A percentile compares a stretch with the other conserved stretches of the same genome.
These are phyloP conservation scores for Beauveria sp. DNA, from an alignment of 2,329 filamentous ascomycete genomes.

Conservation along the genomic window DNA sequence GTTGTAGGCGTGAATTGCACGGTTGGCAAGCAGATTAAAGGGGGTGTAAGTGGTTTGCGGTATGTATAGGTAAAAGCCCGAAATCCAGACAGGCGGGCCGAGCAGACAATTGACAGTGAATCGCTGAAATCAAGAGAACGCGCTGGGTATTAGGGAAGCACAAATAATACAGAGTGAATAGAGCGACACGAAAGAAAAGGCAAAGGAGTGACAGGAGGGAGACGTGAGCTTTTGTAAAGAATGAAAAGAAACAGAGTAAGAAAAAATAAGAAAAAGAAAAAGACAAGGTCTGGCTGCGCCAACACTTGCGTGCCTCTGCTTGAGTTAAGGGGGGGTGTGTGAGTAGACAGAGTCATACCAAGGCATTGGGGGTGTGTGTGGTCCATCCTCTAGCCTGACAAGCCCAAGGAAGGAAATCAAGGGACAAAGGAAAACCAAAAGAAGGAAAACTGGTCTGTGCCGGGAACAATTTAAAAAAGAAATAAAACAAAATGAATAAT, in stretches of 20 bases:
- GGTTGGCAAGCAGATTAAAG: slow-evolving; percentile 5
- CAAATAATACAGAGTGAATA: slow-evolving; percentile 12
- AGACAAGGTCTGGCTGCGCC: slow-evolving; percentile 6
- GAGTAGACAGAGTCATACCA: slow-evolving; percentile 4
- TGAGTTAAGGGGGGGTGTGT: slow-evolving; percentile 1
- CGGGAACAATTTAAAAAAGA: slow-evolving; percentile 6
- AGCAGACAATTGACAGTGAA: background rate
- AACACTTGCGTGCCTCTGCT: slow-evolving; percentile 8
- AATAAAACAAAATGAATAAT: background rate
- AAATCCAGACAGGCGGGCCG: background rate
- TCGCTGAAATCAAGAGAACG: slow-evolving; percentile 8
- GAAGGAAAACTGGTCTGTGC: slow-evolving; percentile 10
- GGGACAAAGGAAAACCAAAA: background rate
- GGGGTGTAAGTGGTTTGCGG: slow-evolving; percentile 9
- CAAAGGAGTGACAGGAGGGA: slow-evolving; percentile 15
- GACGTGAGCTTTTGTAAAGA: slow-evolving; percentile 20
- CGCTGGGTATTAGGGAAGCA: slow-evolving; percentile 19
- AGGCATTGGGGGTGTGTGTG: background rate
- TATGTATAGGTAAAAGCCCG: background rate
- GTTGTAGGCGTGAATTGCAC: slow-evolving; percentile 5
- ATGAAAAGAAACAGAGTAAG: slow-evolving; percentile 11
- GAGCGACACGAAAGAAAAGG: slow-evolving; percentile 2
- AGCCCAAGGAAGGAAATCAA: background rate
- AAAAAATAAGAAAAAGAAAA: slow-evolving; percentile 8
- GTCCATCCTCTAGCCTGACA: slow-evolving; percentile 9